Evolutionary conservation across 345 rosid species (phyloP).

Genomic region (Raphanus sativus): DNA sequence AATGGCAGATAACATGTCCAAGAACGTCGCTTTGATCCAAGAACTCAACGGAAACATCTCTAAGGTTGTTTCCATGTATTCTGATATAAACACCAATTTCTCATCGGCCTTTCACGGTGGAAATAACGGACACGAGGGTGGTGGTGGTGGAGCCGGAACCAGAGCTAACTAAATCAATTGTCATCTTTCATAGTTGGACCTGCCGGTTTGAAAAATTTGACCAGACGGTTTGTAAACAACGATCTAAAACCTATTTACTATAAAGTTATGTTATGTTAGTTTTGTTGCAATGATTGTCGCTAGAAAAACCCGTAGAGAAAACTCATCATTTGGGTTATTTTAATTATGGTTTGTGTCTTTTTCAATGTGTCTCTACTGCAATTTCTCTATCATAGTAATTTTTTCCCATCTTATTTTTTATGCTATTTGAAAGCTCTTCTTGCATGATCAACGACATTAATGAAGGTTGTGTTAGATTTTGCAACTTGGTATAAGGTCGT

Average conservation of each 20-base stretch:
- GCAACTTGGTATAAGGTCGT: slow-evolving; percentile 20
- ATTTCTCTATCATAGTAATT: slow-evolving; percentile 24
- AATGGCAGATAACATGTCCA: slow-evolving; percentile 75
- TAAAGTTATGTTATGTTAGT: slow-evolving; percentile 2
- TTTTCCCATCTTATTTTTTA: background rate
- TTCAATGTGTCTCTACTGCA: slow-evolving; percentile 29
- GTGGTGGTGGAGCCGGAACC: slow-evolving; percentile 36
- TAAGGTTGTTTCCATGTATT: slow-evolving; percentile 76
- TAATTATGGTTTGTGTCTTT: slow-evolving; percentile 37
- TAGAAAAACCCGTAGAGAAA: slow-evolving; percentile 38
- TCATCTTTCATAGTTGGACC: slow-evolving; percentile 23
- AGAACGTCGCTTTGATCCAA: slow-evolving; percentile 86
- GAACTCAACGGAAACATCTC: slow-evolving; percentile 84
- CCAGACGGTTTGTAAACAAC: slow-evolving; percentile 12
- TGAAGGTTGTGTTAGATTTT: slow-evolving; percentile 27
- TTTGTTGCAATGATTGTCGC: slow-evolving; percentile 33
- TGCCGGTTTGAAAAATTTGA: slow-evolving; percentile 25
- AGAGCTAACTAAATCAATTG: slow-evolving; percentile 20
- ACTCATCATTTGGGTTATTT: slow-evolving; percentile 38
- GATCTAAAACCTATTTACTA: background rate
- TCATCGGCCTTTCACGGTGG: slow-evolving; percentile 45
- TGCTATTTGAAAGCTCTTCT: background rate
- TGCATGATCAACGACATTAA: background rate
- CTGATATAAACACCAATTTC: slow-evolving; percentile 57
- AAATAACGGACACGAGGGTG: slow-evolving; percentile 28